Evolutionary conservation across 1,284 basidiomycete genomes (phyloP).

Genomic region (Sphaerobolus stellatus): DNA sequence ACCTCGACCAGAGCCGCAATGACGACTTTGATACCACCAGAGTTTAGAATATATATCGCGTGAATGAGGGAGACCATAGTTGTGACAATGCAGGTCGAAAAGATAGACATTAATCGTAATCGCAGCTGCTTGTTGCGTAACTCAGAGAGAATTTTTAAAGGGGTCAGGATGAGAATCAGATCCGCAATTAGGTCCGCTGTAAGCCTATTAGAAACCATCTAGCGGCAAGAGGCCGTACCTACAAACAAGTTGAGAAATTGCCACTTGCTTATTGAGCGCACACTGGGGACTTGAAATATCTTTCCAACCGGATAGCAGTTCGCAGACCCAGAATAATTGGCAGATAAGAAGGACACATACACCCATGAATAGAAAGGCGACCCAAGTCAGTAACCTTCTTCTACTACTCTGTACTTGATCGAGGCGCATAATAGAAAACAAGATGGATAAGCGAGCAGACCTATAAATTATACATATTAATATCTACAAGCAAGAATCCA

Average conservation of each 20-base stretch:
- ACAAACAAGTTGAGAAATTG: slow-evolving; percentile 40
- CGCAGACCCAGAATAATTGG: slow-evolving; percentile 42
- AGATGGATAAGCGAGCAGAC: slow-evolving; percentile 43
- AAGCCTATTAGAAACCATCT: background rate
- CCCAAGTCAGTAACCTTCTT: slow-evolving; percentile 21
- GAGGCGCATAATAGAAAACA: slow-evolving; percentile 49
- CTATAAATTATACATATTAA: slow-evolving; percentile 19
- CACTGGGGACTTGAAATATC: slow-evolving; percentile 35
- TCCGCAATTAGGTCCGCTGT: slow-evolving; percentile 41
- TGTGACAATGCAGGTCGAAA: slow-evolving; percentile 40
- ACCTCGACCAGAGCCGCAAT: slow-evolving; percentile 42
- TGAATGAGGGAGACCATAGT: slow-evolving; percentile 43
- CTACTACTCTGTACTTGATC: slow-evolving; percentile 31
- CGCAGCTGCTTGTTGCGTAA: slow-evolving; percentile 35
- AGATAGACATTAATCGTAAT: slow-evolving; percentile 37
- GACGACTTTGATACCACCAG: slow-evolving; percentile 32
- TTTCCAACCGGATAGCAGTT: slow-evolving; percentile 36
- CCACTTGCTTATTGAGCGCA: slow-evolving; percentile 35
- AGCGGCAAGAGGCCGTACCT: slow-evolving; percentile 19
- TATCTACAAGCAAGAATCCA: background rate
- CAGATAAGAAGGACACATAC: slow-evolving; percentile 32
- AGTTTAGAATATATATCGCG: slow-evolving; percentile 34
- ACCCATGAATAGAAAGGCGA: slow-evolving; percentile 32
- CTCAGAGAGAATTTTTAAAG: slow-evolving; percentile 35
- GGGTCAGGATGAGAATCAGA: slow-evolving; percentile 33